phyloP scores from a whole-genome alignment of 257 asterid genomes.

The Penstemon newberryi region DNA sequence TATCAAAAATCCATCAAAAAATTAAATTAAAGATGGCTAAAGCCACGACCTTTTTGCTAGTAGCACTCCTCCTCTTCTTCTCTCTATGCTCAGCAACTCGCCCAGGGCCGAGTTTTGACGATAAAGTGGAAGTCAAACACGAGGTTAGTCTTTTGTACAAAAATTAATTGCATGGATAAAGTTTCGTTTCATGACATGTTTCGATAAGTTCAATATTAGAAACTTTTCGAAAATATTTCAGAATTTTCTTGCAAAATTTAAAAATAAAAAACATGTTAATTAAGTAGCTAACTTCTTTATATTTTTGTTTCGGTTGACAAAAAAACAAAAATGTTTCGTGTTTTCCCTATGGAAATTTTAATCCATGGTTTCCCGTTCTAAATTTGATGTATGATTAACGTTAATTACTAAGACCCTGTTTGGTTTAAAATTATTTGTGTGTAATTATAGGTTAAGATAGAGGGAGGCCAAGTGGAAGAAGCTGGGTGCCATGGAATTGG shows the following conservation, averaged over 20 bases:
- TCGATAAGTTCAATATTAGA: background rate
- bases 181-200: background rate
- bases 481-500: constrained; percentile 43
- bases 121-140: constrained; percentile 18
- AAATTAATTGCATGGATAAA: background rate
- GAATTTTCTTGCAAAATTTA: too few species aligned
- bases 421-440: background rate
- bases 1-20: constrained; percentile 18
- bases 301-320: too few species aligned
- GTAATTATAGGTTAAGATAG: constrained; percentile 5
- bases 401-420: constrained; percentile 15
- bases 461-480: constrained; percentile 32
- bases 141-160: constrained; percentile 29
- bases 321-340: background rate
- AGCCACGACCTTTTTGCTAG: constrained; percentile 36
- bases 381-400: background rate
- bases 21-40: constrained; percentile 41
- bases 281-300: background rate
- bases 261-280: background rate
- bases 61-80: constrained; percentile 45
- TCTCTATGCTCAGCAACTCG: constrained; percentile 50
- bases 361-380: too few species aligned
- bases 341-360: background rate
- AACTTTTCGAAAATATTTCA: background rate
- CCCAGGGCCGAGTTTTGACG: constrained; percentile 28